A percentile compares a stretch with the other conserved stretches of the same genome.
Evolutionary conservation across 495 filamentous ascomycete species (phyloP).

Genomic region (Penicillium lagena): DNA sequence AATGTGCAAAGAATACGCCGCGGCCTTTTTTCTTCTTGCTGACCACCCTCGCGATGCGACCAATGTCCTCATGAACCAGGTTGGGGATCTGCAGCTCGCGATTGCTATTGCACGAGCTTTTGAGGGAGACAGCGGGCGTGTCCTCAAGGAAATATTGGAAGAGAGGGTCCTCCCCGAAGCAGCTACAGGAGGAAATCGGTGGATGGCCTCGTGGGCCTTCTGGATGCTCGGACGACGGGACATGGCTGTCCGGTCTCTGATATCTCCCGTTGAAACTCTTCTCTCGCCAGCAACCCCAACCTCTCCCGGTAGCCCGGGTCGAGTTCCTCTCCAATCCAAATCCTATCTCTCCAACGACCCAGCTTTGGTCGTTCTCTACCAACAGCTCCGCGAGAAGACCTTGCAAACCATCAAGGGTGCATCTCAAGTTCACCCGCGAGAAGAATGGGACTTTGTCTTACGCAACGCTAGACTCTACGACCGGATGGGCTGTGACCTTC

Average conservation of each 20-base stretch:
- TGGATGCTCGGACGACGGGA: constrained; percentile 83
- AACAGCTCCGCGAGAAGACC: constrained; percentile 78
- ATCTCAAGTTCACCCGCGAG: constrained; percentile 67
- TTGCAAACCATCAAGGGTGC: constrained; percentile 81
- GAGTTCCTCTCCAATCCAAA: constrained; percentile 56
- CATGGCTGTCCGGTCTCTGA: constrained; percentile 79
- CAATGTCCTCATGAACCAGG: constrained; percentile 74
- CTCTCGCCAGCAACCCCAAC: constrained; percentile 33
- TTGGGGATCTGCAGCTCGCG: constrained; percentile 85
- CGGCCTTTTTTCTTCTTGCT: constrained; percentile 90
- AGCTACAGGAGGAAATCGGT: constrained; percentile 75
- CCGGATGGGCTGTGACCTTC: constrained; percentile 93
- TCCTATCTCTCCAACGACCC: constrained; percentile 87
- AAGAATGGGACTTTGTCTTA: constrained; percentile 85
- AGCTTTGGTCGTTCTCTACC: constrained; percentile 77
- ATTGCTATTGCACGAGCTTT: constrained; percentile 85
- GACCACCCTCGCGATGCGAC: constrained; percentile 80
- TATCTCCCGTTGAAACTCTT: constrained; percentile 75
- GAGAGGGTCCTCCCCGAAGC: constrained; percentile 77
- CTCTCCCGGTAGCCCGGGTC: constrained; percentile 41
- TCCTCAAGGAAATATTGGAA: constrained; percentile 67
- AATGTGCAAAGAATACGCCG: constrained; percentile 70
- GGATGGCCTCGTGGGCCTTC: constrained; percentile 94
- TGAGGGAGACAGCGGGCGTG: constrained; percentile 75
- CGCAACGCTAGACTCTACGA: constrained; percentile 85